Percentiles rank a stretch among this genome's conserved stretches.
phyloP scores from a whole-genome alignment of 192 early-diverging fungal genomes.

The Backusella mclennaniae region DNA sequence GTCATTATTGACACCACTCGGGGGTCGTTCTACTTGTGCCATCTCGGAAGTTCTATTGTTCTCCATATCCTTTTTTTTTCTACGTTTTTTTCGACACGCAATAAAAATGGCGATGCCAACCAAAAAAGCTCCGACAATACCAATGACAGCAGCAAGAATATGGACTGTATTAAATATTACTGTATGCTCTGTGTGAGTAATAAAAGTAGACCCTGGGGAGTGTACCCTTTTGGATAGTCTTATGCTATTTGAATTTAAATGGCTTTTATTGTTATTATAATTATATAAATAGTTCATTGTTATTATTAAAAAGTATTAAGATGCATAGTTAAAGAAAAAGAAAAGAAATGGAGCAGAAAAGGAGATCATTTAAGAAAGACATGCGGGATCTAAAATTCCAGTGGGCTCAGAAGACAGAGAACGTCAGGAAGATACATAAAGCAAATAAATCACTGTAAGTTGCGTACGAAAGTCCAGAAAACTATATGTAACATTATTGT shows the following conservation, averaged over 20 bases:
- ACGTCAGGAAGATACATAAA: slow-evolving; percentile 20
- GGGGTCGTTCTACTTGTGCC: background rate
- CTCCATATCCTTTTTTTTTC: slow-evolving; percentile 10
- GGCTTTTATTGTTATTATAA: background rate
- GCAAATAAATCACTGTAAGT: background rate
- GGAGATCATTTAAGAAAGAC: background rate
- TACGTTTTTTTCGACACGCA: slow-evolving; percentile 11
- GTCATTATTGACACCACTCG: slow-evolving; percentile 2
- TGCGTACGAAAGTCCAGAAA: background rate
- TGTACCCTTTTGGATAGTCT: background rate
- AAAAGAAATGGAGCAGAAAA: slow-evolving; percentile 1
- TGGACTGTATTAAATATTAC: background rate
- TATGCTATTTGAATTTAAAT: background rate
- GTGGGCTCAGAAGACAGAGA: slow-evolving; percentile 10
- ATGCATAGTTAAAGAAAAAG: slow-evolving; percentile 5
- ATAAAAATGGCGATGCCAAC: slow-evolving; percentile 10
- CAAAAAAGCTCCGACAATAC: background rate
- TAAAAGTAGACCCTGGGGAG: slow-evolving; percentile 2
- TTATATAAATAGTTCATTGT: background rate
- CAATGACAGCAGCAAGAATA: slow-evolving; percentile 18
- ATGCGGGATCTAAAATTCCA: slow-evolving; percentile 11
- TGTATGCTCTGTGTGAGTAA: slow-evolving; percentile 8
- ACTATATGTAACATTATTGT: background rate
- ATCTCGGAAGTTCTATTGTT: slow-evolving; percentile 4
- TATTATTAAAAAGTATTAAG: background rate